A percentile compares a stretch with the other conserved stretches of the same genome.
Evolutionary conservation across 208 protist species (phyloP).

Genomic region (Acanthamoeba royreba): DNA sequence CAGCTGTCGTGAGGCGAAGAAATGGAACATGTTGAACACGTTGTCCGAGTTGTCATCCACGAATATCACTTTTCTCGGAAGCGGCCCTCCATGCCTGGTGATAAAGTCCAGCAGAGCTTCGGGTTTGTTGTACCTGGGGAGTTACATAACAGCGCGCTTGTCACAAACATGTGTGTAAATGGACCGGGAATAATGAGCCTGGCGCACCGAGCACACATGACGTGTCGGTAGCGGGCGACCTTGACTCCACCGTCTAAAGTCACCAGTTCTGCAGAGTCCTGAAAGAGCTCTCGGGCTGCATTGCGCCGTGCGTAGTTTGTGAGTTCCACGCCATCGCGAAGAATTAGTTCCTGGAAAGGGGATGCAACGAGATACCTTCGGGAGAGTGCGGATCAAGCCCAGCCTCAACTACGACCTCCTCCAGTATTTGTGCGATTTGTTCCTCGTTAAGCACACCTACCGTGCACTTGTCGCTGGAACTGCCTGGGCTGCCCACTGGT

Average conservation of each 20-base stretch:
- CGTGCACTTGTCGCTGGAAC: background rate
- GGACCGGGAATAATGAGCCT: background rate
- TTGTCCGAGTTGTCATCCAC: constrained; percentile 47
- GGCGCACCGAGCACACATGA: background rate
- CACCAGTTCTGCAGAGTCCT: background rate
- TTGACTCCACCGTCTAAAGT: background rate
- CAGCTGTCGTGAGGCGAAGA: background rate
- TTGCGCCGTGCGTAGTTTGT: background rate
- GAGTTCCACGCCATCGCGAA: no score
- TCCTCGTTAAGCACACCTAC: background rate
- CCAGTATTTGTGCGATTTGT: background rate
- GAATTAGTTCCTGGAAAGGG: background rate
- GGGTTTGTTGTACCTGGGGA: background rate
- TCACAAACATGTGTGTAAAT: background rate
- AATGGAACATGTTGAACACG: constrained; percentile 45
- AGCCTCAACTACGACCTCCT: background rate
- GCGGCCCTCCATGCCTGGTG: background rate
- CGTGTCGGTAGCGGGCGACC: background rate
- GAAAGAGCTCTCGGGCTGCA: background rate
- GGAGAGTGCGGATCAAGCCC: background rate
- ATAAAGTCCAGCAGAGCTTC: constrained; percentile 16
- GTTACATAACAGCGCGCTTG: background rate
- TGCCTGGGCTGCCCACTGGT: no score
- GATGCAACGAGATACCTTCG: background rate
- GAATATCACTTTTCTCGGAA: background rate